Evolutionary conservation across 1,284 basidiomycete species (phyloP).

Genomic region (Golubevia sp.): DNA sequence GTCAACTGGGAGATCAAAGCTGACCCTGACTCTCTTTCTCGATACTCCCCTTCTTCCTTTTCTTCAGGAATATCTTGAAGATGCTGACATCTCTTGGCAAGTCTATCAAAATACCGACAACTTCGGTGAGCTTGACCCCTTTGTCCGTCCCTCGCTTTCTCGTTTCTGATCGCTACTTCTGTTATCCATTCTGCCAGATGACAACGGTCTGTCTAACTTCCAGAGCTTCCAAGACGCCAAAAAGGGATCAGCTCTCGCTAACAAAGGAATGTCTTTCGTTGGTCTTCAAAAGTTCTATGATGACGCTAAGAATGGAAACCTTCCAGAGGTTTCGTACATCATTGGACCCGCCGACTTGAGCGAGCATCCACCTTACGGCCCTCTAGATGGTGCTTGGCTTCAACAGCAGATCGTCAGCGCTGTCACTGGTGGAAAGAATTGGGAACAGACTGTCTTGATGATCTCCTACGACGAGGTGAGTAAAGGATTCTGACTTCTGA

Average conservation of each 20-base stretch:
- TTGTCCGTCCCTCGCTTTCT: too few relatives aligned
- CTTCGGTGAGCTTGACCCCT: slow-evolving; percentile 17
- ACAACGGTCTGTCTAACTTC: too few relatives aligned
- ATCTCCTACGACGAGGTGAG: slow-evolving; percentile 24
- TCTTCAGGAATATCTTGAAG: slow-evolving; percentile 25
- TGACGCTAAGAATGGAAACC: slow-evolving; percentile 19
- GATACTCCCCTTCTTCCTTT: too few relatives aligned
- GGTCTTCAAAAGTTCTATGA: slow-evolving; percentile 21
- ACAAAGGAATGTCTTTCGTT: slow-evolving; percentile 9
- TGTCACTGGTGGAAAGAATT: slow-evolving; percentile 29
- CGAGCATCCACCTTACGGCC: slow-evolving; percentile 42
- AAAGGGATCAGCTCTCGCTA: slow-evolving; percentile 3
- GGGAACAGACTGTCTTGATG: slow-evolving; percentile 29
- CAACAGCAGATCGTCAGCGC: slow-evolving; percentile 42
- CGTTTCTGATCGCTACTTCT: too few relatives aligned
- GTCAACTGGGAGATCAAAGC: too few relatives aligned
- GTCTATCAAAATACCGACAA: slow-evolving; percentile 30
- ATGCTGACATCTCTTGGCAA: slow-evolving; percentile 22
- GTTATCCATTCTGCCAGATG: too few relatives aligned
- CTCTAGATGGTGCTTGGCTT: slow-evolving; percentile 41
- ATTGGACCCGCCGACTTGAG: slow-evolving; percentile 31
- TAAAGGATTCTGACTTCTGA: too few relatives aligned
- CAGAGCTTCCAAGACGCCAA: too few relatives aligned
- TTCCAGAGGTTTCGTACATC: slow-evolving; percentile 30
- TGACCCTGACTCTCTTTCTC: too few relatives aligned